Conservation (phyloP, 106 monocot genomes). For the Dactylorhiza incarnata region DNA sequence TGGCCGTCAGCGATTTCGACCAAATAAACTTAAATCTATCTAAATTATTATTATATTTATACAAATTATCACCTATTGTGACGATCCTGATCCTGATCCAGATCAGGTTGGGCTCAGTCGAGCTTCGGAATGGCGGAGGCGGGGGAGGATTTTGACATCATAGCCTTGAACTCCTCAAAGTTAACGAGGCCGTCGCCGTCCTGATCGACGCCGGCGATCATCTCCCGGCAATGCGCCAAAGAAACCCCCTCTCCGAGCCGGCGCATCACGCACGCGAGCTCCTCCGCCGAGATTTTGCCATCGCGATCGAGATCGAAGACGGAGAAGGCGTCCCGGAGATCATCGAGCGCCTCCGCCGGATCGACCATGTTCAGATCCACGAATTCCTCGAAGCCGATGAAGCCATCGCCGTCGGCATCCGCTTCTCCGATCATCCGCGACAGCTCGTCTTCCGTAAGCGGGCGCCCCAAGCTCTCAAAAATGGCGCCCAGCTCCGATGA, state of each 20-base stretch:
- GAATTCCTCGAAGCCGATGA: conserved; percentile 28
- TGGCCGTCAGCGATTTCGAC: no score
- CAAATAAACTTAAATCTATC: no score
- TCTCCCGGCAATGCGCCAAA: conserved; percentile 18
- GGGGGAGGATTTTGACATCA: not conserved
- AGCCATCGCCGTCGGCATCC: conserved; percentile 37
- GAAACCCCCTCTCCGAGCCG: conserved; percentile 13
- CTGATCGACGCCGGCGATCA: conserved; percentile 28
- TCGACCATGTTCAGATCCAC: conserved; percentile 12
- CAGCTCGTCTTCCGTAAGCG: conserved; percentile 4
- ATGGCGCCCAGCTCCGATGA: conserved; percentile 32
- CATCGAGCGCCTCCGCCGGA: conserved; percentile 19
- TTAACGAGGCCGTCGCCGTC: conserved; percentile 39
- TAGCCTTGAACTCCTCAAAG: conserved; percentile 40
- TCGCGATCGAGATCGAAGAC: conserved; percentile 28
- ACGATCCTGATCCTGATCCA: no score
- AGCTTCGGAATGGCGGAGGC: not conserved
- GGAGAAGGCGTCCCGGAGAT: conserved; percentile 22
- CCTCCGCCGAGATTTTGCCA: conserved; percentile 24
- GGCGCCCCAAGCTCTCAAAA: conserved; percentile 32
- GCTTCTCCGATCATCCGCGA: conserved; percentile 12
- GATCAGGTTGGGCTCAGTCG: not conserved
- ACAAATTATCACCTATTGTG: no score
- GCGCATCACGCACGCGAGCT: conserved; percentile 6
- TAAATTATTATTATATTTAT: no score